Base-by-base conservation (phyloP, 257 asterid genomes). In the Jasminum sambac region DNA sequence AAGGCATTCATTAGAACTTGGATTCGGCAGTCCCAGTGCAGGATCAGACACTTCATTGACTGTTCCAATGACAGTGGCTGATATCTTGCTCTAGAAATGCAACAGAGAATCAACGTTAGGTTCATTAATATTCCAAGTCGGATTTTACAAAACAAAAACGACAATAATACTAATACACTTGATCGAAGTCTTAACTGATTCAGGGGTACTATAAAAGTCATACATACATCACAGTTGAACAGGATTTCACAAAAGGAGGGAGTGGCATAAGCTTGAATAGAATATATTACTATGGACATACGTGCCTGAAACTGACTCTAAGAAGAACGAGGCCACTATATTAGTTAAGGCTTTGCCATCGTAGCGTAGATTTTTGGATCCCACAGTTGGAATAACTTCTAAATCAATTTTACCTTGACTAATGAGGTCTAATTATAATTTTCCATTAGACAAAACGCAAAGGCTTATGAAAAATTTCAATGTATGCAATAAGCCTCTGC, bases 41-140 rank as follows among this genome's bases (percentile, higher is more conserved):
- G 97, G 94, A 87, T 85, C 95, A 13, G 95, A 87, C 72, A 95
- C 98, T 76, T 95, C 97, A 70, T 84, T 80, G 41, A 72, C 87
- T 24, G 80, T 74, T 76, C 73, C 86, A 60, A 95, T 72, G 6
- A 76, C 81, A 63, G 68, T 73, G 37, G 87, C 82, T 19, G 94
- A 79, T 67, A 83, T 69, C 62, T 82, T 84, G 73, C 37, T 87
- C 99, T 95, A 74, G 63, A 78, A 58, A 75, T 74, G 79, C 11
- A 69, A 44, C 65, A 76, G 37, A 64, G 23, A 72, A 72, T 71
- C 67, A 74, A 66, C 71, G 63, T 11, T 50, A 12, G 43, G 39
- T 37, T 46, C 64, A 40, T 23, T 8, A 60, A 71, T 59, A 66
- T 11, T 17, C 14, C 24, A 63, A 41, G 16, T 12, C 12, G 21